Evolutionary conservation across 768 basidiomycete species (phyloP).

Genomic region (Mycena chlorophos): DNA sequence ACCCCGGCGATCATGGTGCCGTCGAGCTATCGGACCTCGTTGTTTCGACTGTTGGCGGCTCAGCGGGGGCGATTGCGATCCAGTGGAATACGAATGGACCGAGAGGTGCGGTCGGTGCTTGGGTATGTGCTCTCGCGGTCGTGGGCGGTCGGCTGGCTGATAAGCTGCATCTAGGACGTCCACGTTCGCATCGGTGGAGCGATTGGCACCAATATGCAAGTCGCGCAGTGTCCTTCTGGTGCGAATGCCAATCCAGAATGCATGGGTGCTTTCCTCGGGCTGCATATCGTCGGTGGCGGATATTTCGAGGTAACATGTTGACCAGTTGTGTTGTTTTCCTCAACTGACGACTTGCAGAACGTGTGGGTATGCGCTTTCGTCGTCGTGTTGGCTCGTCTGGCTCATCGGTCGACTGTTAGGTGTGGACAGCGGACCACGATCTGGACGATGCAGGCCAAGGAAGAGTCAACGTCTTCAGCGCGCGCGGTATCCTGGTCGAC

Average conservation of each 20-base stretch:
- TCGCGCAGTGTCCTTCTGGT: constrained; percentile 30
- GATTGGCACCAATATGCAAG: constrained; percentile 35
- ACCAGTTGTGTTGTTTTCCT: background rate
- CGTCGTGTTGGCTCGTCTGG: no score
- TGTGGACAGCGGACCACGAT: constrained; percentile 6
- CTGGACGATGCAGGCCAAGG: constrained; percentile 5
- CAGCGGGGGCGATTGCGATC: constrained; percentile 43
- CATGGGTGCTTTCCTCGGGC: constrained; percentile 46
- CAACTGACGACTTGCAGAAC: background rate
- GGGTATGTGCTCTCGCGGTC: constrained; percentile 17
- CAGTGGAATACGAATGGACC: constrained; percentile 35
- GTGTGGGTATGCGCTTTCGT: constrained; percentile 9
- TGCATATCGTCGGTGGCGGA: constrained; percentile 32
- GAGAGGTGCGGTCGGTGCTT: constrained; percentile 23
- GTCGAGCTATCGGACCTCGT: constrained; percentile 45
- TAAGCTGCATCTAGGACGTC: constrained; percentile 14
- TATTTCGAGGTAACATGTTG: constrained; percentile 8
- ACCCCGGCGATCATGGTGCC: constrained; percentile 29
- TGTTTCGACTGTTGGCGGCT: constrained; percentile 40
- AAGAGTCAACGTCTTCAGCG: constrained; percentile 5
- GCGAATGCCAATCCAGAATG: constrained; percentile 37
- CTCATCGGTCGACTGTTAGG: background rate
- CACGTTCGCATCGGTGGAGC: constrained; percentile 25
- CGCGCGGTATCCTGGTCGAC: constrained; percentile 2
- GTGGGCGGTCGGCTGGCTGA: background rate